Base-by-base conservation (phyloP, 148 eudicot genomes). In the Agrostemma githago region DNA sequence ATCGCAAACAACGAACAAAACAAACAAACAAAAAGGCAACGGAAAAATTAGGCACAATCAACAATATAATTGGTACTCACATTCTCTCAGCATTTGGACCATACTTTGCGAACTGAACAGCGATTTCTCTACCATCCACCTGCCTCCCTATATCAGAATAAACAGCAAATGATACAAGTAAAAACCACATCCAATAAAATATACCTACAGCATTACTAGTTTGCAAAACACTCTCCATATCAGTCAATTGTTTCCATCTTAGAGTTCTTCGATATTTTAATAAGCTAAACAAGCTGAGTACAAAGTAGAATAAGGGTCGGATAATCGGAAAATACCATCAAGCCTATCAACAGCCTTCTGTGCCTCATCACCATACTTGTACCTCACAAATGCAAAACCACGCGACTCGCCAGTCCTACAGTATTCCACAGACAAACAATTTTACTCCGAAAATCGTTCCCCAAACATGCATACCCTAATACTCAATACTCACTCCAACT, bases 381-480 rank as follows among this genome's bases (percentile, higher is more conserved):
- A 92, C 37, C 98, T 86, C 54, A 95, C 98, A 95, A 95, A 95
- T 0, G 98, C 97, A 77, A 92, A 95, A 12, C 97, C 97, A 15
- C 98, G 88, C 0, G 98, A 95, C 46, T 95, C 93, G 3, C 98
- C 97, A 74, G 97, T 95, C 89, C 97, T 95, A 63, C 37, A 56
- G 51, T 5, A 76, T 62, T 16, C 76, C 46, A 59, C 58, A 43
- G 53, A 5, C 42, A 39, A 38, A 57, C 70, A 64, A 17, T 6
- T 43, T 21, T 0, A 39, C 12, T 14, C 46, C 8, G 8, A 0
- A 20, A 20, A 56, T 11, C 44, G 11, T 63, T 34, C 67, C 42
- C 6, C 56, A 9, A 51, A 51, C 56, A 12, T 51, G 34, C 34
- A 1, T 26, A 26, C 0, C 34, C 34, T 26, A 26, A 26, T 26